Evolutionary conservation across 139 green algal genomes (phyloP).

Genomic region (Tetradesmus lagerheimii): DNA sequence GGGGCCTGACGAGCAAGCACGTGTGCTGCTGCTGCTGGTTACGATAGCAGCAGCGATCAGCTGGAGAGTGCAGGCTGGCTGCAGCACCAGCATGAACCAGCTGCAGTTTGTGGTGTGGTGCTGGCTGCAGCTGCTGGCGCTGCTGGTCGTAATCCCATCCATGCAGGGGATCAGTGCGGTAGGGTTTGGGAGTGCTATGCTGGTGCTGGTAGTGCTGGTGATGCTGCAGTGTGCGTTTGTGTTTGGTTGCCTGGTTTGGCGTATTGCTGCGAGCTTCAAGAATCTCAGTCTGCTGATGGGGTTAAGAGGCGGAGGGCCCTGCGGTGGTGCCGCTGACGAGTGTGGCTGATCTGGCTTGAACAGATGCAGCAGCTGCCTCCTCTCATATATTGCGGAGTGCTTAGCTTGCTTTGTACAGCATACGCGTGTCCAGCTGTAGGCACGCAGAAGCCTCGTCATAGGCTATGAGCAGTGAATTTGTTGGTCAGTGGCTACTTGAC

Average conservation of each 20-base stretch:
- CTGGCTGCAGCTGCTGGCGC: constrained; percentile 32
- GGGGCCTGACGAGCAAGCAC: background rate
- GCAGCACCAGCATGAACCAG: constrained; percentile 29
- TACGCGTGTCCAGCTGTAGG: no score
- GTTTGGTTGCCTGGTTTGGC: background rate
- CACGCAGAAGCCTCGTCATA: no score
- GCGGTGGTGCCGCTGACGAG: background rate
- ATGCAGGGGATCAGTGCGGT: constrained; percentile 7
- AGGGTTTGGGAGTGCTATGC: background rate
- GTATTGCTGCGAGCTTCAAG: background rate
- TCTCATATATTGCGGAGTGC: no score
- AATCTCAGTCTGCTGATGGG: background rate
- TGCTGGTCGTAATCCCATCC: constrained; percentile 22
- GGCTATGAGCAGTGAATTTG: no score
- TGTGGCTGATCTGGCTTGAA: background rate
- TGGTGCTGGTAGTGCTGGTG: constrained; percentile 4
- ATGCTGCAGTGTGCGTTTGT: background rate
- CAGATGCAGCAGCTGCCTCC: no score
- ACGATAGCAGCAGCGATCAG: background rate
- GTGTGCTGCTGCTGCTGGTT: constrained; percentile 37
- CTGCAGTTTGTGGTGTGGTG: background rate
- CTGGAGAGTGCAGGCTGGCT: constrained; percentile 29
- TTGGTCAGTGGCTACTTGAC: no score
- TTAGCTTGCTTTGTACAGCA: no score
- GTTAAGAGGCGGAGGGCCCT: background rate